Evolutionary conservation across 768 basidiomycete species (phyloP).

Genomic region (Pleurotus ostreatus): DNA sequence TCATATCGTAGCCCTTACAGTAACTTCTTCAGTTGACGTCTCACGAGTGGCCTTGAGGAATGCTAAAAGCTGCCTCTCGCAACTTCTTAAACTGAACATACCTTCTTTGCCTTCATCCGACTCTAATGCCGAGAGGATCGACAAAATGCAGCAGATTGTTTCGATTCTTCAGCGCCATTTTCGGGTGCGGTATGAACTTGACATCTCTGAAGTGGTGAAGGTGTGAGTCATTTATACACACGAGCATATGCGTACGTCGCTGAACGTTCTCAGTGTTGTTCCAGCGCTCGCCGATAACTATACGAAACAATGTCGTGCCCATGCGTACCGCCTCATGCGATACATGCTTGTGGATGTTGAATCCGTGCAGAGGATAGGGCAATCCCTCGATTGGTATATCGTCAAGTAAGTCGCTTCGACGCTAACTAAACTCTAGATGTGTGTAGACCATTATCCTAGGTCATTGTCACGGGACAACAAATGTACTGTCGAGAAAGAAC

Average conservation of each 20-base stretch:
- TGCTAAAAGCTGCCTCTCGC: conserved; percentile 54
- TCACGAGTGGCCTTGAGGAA: conserved; percentile 69
- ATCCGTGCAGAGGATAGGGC: conserved; percentile 62
- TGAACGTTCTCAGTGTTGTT: conserved; percentile 52
- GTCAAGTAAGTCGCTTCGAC: conserved; percentile 58
- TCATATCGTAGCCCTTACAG: background rate
- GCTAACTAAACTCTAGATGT: conserved; percentile 7
- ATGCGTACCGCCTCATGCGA: conserved; percentile 80
- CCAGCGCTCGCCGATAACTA: conserved; percentile 74
- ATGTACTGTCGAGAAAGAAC: conserved; percentile 82
- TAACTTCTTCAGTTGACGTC: conserved; percentile 49
- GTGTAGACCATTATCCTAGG: conserved; percentile 30
- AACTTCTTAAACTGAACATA: conserved; percentile 41
- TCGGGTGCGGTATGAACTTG: conserved; percentile 74
- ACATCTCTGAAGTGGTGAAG: conserved; percentile 64
- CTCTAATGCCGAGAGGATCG: conserved; percentile 46
- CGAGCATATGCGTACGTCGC: background rate
- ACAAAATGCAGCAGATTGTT: conserved; percentile 62
- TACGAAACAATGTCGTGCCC: conserved; percentile 71
- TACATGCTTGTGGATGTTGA: conserved; percentile 70
- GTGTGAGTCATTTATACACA: conserved; percentile 46
- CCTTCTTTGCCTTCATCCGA: conserved; percentile 29
- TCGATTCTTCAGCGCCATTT: conserved; percentile 64
- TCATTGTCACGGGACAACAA: conserved; percentile 84
- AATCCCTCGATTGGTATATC: conserved; percentile 84